Evolutionary conservation across 2,329 filamentous ascomycete species (phyloP), one percentile per base, ranked within the genome.

Genomic region (Penicillium polonicum): DNA sequence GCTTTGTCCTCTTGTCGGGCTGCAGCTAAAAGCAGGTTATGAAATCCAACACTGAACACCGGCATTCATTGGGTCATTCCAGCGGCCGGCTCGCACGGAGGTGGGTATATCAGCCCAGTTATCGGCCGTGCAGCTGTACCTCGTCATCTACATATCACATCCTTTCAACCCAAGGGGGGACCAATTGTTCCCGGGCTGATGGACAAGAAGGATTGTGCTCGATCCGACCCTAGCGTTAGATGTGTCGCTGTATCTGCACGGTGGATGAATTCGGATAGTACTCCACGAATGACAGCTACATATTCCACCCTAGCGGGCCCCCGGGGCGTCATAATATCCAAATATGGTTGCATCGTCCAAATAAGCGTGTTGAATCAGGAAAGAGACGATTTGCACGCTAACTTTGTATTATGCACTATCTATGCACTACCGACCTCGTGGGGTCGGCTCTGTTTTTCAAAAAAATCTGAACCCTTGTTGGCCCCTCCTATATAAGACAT

Each of bases 91-190:
- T 38, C 4, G 17, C 36, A 29, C 8, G 42, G 35, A 57, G 35
- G 15, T 43, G 29, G 53, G 27, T 46, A 25, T 44, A 27, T 43
- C 21, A 17, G 42, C 42, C 42, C 42, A 29, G 17, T 44, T 45
- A 48, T 36, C 13, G 13, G 19, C 33, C n/a, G 23, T 38, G 43
- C 49, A 53, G 19, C 21, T 41, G 41, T 38, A 52, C 41, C 54
- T 52, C 13, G 17, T 17, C 25, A 17, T 44, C n/a, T 5, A 25
- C 45, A 48, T 33, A 36, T 55, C 55, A 55, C 55, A 57, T 57
- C 13, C 29, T 17, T 35, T n/a, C 45, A n/a, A 21, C 25, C 5
- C 8, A 41, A 17, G 42, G 27, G 35, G 17, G 12, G 4, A 5
- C 7, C 42, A 21, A 53, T 57, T 48, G 27, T 41, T 29, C 29